Evolutionary conservation across 2,329 filamentous ascomycete genomes (phyloP), one percentile per base, ranked within the genome.

Genomic region (Sarocladium kiliense): DNA sequence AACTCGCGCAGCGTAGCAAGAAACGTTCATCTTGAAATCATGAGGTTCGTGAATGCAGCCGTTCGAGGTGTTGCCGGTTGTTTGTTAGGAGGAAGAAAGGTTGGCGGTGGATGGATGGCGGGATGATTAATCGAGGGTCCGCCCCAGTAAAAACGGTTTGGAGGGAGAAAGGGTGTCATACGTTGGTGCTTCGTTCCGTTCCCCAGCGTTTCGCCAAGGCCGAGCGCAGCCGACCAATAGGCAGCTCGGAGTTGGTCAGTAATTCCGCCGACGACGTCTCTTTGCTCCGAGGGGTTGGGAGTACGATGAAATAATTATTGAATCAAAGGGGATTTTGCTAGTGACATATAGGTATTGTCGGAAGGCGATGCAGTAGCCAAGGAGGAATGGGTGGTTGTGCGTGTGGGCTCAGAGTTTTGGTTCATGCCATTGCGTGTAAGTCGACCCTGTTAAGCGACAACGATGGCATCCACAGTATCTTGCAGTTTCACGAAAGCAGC

Each of bases 11-110:
- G 74, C 63, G 58, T 71, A 70, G 62, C 66, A 61, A 62, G 72
- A 65, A 44, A 69, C 65, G 63, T 70, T 79, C 78, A 81, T 81
- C 51, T 47, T 59, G 54, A 60, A 56, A 57, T 61, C 65, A 69
- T 69, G 59, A 56, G 59, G 45, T 36, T 41, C 14, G 26, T 27
- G 34, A 11, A 14, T 39, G 19, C 34, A n/a, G 25, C 23, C 12
- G 23, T 32, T 37, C 32, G 30, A 30, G 16, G 49, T 19, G 19
- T 11, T 19, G 36, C 16, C 16, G 30, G 6, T 7, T 37, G 19
- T 3, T 27, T 26, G 32, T 41, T 4, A 18, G 16, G 32, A 21
- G 23, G 21, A 37, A 32, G 30, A 19, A 50, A 25, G 23, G 44
- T 21, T 54, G 49, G 51, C 26, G 34, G 49, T 55, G 56, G 18